phyloP scores from a whole-genome alignment of 805 yeast genomes.

The Kluyveromyces nonfermentans region DNA sequence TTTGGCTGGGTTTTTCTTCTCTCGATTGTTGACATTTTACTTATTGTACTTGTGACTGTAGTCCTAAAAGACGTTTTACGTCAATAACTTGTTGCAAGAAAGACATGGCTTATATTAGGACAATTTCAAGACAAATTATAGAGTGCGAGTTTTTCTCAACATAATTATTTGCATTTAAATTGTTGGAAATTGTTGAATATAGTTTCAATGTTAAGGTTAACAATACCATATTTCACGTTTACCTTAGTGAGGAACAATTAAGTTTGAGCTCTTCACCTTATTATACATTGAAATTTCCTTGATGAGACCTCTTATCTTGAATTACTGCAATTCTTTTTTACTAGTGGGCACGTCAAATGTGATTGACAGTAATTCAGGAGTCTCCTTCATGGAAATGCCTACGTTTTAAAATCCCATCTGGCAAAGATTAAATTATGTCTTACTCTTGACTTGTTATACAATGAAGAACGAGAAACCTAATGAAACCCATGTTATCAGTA shows the following conservation, averaged over 20 bases:
- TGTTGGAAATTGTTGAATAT: neutral
- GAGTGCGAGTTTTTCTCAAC: too few species aligned
- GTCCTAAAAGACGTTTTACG: too few species aligned
- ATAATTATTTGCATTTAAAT: too few species aligned
- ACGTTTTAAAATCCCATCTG: too few species aligned
- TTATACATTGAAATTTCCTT: neutral
- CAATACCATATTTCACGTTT: neutral
- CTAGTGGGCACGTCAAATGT: neutral
- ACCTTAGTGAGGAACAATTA: conserved; percentile 22
- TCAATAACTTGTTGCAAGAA: too few species aligned
- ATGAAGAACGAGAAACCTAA: neutral
- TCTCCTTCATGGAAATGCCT: neutral
- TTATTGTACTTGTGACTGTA: too few species aligned
- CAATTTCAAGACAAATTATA: neutral
- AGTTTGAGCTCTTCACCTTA: conserved; percentile 19
- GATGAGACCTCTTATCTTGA: neutral
- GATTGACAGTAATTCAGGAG: neutral
- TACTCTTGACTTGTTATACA: neutral
- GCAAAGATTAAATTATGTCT: too few species aligned
- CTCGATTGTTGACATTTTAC: neutral
- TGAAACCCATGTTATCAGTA: neutral
- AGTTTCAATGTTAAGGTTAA: neutral
- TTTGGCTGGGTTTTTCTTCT: neutral
- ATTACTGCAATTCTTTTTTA: neutral
- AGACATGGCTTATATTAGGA: neutral